These are phyloP conservation scores for Helianthus annuus DNA, from an alignment of 129 eudicot genomes.

Conservation along the genomic window DNA sequence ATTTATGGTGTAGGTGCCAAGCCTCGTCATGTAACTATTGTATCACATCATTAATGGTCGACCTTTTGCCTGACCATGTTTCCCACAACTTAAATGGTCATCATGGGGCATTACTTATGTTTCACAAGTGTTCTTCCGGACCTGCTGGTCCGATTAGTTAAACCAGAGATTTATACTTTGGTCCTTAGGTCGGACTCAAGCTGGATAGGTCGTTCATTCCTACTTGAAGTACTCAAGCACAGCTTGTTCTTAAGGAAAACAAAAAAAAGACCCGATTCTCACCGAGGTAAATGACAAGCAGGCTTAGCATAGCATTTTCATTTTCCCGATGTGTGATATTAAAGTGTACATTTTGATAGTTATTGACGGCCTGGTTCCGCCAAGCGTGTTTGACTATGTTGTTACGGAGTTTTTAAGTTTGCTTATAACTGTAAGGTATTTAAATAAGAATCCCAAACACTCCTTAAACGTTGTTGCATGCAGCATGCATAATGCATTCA, in stretches of 20 bases:
- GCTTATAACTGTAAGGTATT: not conserved
- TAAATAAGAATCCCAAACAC: not conserved
- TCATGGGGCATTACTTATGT: no score
- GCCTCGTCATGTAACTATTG: no score
- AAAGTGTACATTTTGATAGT: not conserved
- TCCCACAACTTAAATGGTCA: no score
- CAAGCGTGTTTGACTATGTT: constrained; percentile 20
- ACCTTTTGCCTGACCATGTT: no score
- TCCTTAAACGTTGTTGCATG: not conserved
- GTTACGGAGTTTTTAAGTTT: not conserved
- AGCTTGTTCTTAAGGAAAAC: constrained; percentile 2
- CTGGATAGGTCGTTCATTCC: no score
- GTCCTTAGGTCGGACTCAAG: no score
- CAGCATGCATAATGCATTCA: not conserved
- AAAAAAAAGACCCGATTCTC: not conserved
- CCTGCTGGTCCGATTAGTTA: no score
- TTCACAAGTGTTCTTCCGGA: no score
- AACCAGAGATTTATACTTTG: no score
- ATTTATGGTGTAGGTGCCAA: no score
- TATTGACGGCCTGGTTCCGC: not conserved
- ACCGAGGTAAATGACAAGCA: not conserved
- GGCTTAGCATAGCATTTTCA: not conserved
- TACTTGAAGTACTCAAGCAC: not conserved
- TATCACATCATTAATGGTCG: no score
- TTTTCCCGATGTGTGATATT: not conserved